Conservation (phyloP, 768 basidiomycete species). For the Trametes sanguinea region DNA sequence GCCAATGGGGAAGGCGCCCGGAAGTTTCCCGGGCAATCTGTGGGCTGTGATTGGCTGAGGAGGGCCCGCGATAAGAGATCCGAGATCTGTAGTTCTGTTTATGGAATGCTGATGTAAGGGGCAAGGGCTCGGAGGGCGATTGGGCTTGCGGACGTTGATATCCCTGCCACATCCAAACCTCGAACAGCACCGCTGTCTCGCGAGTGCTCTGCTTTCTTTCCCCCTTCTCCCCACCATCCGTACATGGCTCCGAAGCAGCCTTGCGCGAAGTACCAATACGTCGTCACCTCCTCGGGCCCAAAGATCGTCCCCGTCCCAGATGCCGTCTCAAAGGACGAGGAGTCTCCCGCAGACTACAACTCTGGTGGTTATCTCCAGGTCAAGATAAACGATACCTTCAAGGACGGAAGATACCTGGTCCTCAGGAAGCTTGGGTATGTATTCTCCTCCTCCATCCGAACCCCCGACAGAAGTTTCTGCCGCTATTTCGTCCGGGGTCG, state of each 20-base stretch:
- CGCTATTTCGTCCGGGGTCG: slow-evolving; percentile 11
- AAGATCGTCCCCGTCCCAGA: slow-evolving; percentile 74
- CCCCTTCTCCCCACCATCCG: slow-evolving; percentile 4
- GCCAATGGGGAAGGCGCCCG: slow-evolving; percentile 2
- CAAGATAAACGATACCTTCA: slow-evolving; percentile 77
- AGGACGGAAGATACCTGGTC: slow-evolving; percentile 80
- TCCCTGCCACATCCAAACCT: slow-evolving; percentile 5
- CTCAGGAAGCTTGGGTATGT: slow-evolving; percentile 86
- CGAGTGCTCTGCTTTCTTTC: slow-evolving; percentile 12
- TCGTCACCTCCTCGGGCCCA: slow-evolving; percentile 63
- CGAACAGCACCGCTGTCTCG: neutral
- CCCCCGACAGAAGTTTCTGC: slow-evolving; percentile 10
- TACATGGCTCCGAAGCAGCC: slow-evolving; percentile 69
- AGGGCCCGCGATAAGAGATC: slow-evolving; percentile 17
- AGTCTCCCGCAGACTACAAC: slow-evolving; percentile 83
- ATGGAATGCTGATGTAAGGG: slow-evolving; percentile 18
- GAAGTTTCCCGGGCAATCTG: slow-evolving; percentile 14
- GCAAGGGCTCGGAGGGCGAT: neutral
- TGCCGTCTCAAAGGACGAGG: slow-evolving; percentile 70
- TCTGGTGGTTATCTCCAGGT: slow-evolving; percentile 70
- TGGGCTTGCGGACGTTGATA: slow-evolving; percentile 16
- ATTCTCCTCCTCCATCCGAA: slow-evolving; percentile 15
- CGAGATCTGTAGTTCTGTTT: neutral
- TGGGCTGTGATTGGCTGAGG: slow-evolving; percentile 14
- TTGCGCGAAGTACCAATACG: slow-evolving; percentile 76